Evolutionary conservation across 2,329 filamentous ascomycete species (phyloP), one percentile per base, ranked within the genome.

Genomic region (Paraphaeosphaeria sporulosa): DNA sequence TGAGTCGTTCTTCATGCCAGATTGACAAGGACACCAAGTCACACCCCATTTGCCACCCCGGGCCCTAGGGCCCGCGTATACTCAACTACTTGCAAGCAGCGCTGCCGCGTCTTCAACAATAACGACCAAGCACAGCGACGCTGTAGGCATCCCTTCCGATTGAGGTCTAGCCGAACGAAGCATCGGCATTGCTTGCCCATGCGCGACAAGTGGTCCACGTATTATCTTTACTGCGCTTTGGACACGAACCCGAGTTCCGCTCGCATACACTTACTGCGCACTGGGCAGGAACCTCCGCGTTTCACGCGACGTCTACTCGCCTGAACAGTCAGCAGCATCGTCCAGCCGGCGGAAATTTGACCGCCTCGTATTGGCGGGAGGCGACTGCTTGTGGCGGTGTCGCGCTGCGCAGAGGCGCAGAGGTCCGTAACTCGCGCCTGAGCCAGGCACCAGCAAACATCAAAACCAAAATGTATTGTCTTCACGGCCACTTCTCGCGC

Each of bases 231-330:
- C 25, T 55, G 30, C 46, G 52, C 30, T 50, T 36, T 27, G 17
- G 47, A 50, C 30, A 36, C 27, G 40, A 36, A 8, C 47, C 42
- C 42, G 52, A 42, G 25, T 30, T 42, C 49, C 21, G 38, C 51
- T 21, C n/a, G 32, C 30, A 23, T 30, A n/a, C 36, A 38, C 38
- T 17, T 40, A 21, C 46, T 32, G 36, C 17, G 40, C 52, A 19
- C 42, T 55, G 52, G 25, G 40, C 51, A 54, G 40, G 25, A 54
- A 10, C 40, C 17, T 50, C 51, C 52, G 52, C 52, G 52, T 55
- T 55, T 55, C 40, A 55, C 13, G n/a, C 30, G 42, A 23, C 7
- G 2, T 47, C 21, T 17, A 46, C 42, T 55, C 21, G 42, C 46
- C 27, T 19, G 38, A 32, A 34, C 23, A 12, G 19, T 36, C 27